phyloP scores from a whole-genome alignment of 768 basidiomycete species.

The Pleurotus djamor region DNA sequence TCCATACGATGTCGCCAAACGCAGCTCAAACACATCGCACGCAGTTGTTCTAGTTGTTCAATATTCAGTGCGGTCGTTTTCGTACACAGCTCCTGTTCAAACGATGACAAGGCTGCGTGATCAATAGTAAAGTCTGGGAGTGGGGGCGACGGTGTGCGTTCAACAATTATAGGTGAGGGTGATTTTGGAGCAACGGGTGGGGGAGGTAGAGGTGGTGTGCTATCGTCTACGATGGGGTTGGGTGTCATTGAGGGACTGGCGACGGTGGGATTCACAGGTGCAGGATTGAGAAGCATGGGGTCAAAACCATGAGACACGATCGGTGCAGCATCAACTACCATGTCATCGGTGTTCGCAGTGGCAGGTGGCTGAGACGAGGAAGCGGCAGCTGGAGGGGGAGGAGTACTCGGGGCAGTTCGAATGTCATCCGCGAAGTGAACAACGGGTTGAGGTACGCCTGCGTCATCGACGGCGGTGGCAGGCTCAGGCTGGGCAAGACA shows the following conservation, averaged over 20 bases:
- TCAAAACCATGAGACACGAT: constrained; percentile 10
- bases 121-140: constrained; percentile 78
- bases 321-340: constrained; percentile 7
- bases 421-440: constrained; percentile 51
- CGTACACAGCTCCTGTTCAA: constrained; percentile 48
- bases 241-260: neutral
- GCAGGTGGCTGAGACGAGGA: neutral
- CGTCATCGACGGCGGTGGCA: neutral
- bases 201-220: constrained; percentile 3
- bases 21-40: constrained; percentile 74
- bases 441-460: constrained; percentile 21
- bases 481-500: constrained; percentile 31
- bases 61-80: constrained; percentile 64
- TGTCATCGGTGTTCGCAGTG: neutral
- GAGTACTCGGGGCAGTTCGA: constrained; percentile 8
- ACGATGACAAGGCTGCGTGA: constrained; percentile 39
- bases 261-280: constrained; percentile 15
- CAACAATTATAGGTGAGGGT: constrained; percentile 46
- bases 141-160: constrained; percentile 65
- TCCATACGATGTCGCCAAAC: constrained; percentile 83
- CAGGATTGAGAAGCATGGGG: constrained; percentile 15
- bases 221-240: constrained; percentile 10
- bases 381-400: neutral
- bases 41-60: constrained; percentile 92
- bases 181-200: constrained; percentile 4